Base-by-base conservation (phyloP, 768 basidiomycete species). In the Mycena alexandri region DNA sequence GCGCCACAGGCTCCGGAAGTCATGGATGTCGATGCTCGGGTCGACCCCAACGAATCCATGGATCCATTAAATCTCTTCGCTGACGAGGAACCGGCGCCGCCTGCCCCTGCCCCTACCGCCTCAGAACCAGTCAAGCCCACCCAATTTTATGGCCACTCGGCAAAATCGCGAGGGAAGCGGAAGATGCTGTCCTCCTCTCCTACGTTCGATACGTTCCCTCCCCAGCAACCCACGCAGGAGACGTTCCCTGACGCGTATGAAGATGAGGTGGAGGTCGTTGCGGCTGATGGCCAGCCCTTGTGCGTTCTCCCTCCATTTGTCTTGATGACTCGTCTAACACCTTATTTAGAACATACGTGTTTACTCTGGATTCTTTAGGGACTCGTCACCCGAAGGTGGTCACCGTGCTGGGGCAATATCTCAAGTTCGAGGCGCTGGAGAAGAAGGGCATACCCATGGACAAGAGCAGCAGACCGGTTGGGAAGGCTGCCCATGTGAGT, bases 301-400 rank as follows among this genome's bases (percentile, higher is more conserved):
- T 64, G 16, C 24, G 63, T 68, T 22, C 19, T 38, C 38, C 38
- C 16, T 61, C 53, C 33, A 42, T 62, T 33, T 59, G 12, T n/a
- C 13, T 17, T 13, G n/a, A 22, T 36, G 19, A 36, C 41, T 58
- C 19, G 25, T 21, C 19, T 24, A 13, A 57, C 61, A 29, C 46
- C 22, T 56, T 36, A 22, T 56, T 7, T 74, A 95, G 93, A 63
- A 90, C 93, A 8, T 89, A 88, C 69, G 90, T 99, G 38, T 90
- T 96, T 75, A 94, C 90, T 0, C 87, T 99, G 61, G 98, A 99
- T 76, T 99, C 97, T 2, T 84, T 99, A 51, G 91, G 92, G 6
- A 80, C 82, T 16, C 80, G 81, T n/a, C 96, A 98, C 77, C 83
- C 83, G 0, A 83, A 87, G 36, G 94, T 89, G 6, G 77, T 83